phyloP scores from a whole-genome alignment of 495 filamentous ascomycete genomes.

The Talaromyces proteolyticus region DNA sequence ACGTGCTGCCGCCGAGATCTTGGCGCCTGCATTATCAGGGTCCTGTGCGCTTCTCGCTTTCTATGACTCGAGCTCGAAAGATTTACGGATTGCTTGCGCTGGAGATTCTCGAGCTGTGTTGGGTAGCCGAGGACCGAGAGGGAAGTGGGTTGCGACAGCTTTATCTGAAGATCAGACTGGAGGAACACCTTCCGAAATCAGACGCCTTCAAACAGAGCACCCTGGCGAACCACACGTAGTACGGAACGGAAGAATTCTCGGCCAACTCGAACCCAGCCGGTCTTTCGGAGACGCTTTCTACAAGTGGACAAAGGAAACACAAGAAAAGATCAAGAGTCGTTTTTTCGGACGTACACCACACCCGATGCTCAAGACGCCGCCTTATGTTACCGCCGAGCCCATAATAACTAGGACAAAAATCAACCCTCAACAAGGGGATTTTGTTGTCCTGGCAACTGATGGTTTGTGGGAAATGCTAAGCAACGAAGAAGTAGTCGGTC shows the following conservation, averaged over 20 bases:
- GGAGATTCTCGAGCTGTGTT: constrained; percentile 93
- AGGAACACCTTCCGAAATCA: constrained; percentile 73
- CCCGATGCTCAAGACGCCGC: constrained; percentile 76
- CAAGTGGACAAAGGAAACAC: constrained; percentile 86
- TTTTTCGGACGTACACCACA: constrained; percentile 80
- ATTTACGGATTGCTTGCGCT: constrained; percentile 85
- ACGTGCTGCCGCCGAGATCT: constrained; percentile 76
- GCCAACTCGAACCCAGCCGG: constrained; percentile 83
- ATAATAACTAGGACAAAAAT: constrained; percentile 93
- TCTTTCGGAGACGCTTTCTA: constrained; percentile 96
- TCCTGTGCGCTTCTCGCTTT: constrained; percentile 96
- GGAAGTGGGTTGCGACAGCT: constrained; percentile 89
- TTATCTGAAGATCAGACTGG: constrained; percentile 93
- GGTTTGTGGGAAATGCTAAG: constrained; percentile 99
- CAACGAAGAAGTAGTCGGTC: constrained; percentile 94
- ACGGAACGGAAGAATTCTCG: constrained; percentile 81
- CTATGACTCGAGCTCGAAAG: constrained; percentile 80
- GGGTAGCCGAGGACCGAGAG: constrained; percentile 67
- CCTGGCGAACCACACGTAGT: constrained; percentile 83
- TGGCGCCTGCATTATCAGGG: constrained; percentile 89
- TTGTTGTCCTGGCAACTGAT: constrained; percentile 94
- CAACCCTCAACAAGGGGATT: constrained; percentile 84
- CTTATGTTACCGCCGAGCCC: constrained; percentile 97
- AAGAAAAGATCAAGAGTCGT: constrained; percentile 69
- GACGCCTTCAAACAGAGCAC: constrained; percentile 75